A percentile compares a stretch with the other conserved stretches of the same genome.
Conservation (phyloP, 2,329 filamentous ascomycete species). For the Knoxdaviesia capensis region DNA sequence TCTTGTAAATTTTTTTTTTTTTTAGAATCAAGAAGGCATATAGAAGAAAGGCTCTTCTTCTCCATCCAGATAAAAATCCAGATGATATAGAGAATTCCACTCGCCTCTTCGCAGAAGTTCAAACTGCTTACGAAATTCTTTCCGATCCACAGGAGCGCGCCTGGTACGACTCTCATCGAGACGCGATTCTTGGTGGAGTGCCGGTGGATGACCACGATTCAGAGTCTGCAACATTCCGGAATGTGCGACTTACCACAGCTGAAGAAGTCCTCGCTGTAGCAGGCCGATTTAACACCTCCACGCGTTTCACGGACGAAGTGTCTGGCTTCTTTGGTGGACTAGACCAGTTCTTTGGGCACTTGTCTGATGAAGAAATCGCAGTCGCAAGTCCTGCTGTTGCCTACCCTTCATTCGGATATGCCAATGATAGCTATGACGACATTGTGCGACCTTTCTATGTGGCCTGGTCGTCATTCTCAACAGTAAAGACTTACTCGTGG, state of each 20-base stretch:
- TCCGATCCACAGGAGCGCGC: slow-evolving; percentile 88
- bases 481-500: slow-evolving; percentile 75
- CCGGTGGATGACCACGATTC: slow-evolving; percentile 23
- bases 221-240: slow-evolving; percentile 39
- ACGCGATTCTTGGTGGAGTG: slow-evolving; percentile 56
- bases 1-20: neutral
- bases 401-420: slow-evolving; percentile 69
- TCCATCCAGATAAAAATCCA: slow-evolving; percentile 89
- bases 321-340: slow-evolving; percentile 73
- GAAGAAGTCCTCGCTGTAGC: slow-evolving; percentile 64
- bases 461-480: slow-evolving; percentile 63
- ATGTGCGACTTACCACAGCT: slow-evolving; percentile 57
- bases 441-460: slow-evolving; percentile 66
- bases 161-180: slow-evolving; percentile 93
- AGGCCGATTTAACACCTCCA: slow-evolving; percentile 55
- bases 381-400: slow-evolving; percentile 34
- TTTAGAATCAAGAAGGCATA: slow-evolving; percentile 81
- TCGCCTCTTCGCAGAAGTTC: slow-evolving; percentile 71
- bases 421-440: slow-evolving; percentile 55
- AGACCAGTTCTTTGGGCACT: slow-evolving; percentile 54
- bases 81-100: slow-evolving; percentile 72
- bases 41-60: slow-evolving; percentile 69
- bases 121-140: slow-evolving; percentile 86
- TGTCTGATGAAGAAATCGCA: slow-evolving; percentile 61
- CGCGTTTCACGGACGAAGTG: slow-evolving; percentile 64